Evolutionary conservation across 1,284 basidiomycete genomes (phyloP), one percentile per base, ranked within the genome.

Genomic region (Boletellus dicymbophilus): DNA sequence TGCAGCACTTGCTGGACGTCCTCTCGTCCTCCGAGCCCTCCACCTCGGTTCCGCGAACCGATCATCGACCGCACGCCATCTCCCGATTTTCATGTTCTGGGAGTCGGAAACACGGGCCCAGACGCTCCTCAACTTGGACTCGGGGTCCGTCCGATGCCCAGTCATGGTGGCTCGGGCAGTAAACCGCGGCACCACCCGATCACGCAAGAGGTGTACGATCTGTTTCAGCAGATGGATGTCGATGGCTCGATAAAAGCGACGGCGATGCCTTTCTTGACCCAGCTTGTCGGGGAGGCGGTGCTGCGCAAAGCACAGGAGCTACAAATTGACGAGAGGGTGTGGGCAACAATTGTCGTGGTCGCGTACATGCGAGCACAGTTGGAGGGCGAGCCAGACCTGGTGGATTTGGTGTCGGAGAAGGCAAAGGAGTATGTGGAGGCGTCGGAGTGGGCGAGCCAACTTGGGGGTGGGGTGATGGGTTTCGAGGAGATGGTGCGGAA

Each of bases 171-270:
- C 9, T 13, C 16, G 34, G 28, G 9, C 26, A 21, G 31, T n/a
- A n/a, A 15, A 10, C 48, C 40, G 4, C 48, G n/a, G n/a, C n/a
- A n/a, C n/a, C n/a, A 41, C 6, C 52, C 54, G 1, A 44, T 63
- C n/a, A 20, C 54, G 5, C 52, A 55, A 21, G 57, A 66, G 15
- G 67, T 75, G 5, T 55, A 72, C 18, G 49, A 65, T 5, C 60
- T 82, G 20, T 56, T 76, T 16, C 55, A 51, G 11, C 47, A 76
- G 16, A 78, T 80, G 66, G 48, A 52, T 2, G 69, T 71, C 22
- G 74, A 81, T 40, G 81, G 82, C 1, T 79, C 78, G 0, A 82
- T 78, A 58, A 31, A 56, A 7, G 52, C 36, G 1, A 31, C 56
- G 8, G 52, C 36, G 1, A 49, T 59, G 12, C 56, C 63, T 12